These are phyloP conservation scores for Hypoxylon sp. DNA, from an alignment of 2,329 filamentous ascomycete species.

Conservation along the genomic window DNA sequence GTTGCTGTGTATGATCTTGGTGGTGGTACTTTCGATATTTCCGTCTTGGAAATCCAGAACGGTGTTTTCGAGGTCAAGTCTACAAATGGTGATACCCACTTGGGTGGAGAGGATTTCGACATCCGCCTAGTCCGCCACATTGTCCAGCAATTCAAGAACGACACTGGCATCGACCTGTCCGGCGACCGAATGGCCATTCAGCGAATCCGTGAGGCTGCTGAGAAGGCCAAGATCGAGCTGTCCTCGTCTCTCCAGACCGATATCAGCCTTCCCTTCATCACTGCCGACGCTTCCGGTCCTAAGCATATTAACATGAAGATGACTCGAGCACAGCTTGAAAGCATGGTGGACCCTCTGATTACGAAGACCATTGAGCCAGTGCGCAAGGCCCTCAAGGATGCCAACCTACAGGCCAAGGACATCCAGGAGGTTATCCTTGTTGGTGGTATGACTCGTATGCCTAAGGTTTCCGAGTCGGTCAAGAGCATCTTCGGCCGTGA, in stretches of 20 bases:
- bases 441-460: constrained; percentile 99
- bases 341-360: constrained; percentile 92
- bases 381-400: constrained; percentile 97
- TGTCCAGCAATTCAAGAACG: constrained; percentile 96
- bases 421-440: constrained; percentile 98
- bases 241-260: constrained; percentile 96
- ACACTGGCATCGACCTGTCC: constrained; percentile 90
- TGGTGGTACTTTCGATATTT: constrained; percentile 99
- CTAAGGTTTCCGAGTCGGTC: constrained; percentile 95
- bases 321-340: constrained; percentile 91
- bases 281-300: constrained; percentile 92
- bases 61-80: constrained; percentile 99
- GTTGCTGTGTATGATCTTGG: constrained; percentile 98
- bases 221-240: constrained; percentile 99
- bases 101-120: constrained; percentile 98
- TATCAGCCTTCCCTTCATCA: constrained; percentile 99
- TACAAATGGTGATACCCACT: constrained; percentile 98
- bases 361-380: constrained; percentile 89
- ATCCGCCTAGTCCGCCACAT: constrained; percentile 94
- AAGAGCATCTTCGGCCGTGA: constrained; percentile 98
- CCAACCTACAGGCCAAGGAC: constrained; percentile 89
- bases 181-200: constrained; percentile 98
- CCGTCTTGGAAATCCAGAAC: constrained; percentile 95
- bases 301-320: constrained; percentile 99
- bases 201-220: constrained; percentile 97